Evolutionary conservation across 208 protist species (phyloP).

Genomic region (Crithidia bombi): DNA sequence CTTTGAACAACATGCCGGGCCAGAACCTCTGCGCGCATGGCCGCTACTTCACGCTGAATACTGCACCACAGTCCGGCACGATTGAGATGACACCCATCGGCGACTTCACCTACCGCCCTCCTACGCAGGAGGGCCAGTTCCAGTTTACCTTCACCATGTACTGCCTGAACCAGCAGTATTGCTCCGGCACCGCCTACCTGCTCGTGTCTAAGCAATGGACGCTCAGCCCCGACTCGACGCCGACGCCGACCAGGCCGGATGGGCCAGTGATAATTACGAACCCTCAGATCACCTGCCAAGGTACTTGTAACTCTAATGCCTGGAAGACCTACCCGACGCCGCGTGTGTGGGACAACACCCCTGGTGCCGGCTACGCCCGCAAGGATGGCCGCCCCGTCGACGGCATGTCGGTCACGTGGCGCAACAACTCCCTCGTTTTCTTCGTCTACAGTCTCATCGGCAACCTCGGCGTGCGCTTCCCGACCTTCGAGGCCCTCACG

Average conservation of each 20-base stretch:
- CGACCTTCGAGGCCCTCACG: conserved; percentile 75
- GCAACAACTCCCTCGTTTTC: conserved; percentile 70
- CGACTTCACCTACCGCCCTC: conserved; percentile 76
- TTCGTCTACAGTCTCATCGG: conserved; percentile 73
- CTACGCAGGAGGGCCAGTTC: conserved; percentile 36
- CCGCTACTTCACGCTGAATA: conserved; percentile 73
- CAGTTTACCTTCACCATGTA: conserved; percentile 77
- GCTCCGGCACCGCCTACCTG: conserved; percentile 73
- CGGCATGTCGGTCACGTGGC: conserved; percentile 62
- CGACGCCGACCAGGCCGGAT: conserved; percentile 8
- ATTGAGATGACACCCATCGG: conserved; percentile 60
- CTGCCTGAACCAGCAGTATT: conserved; percentile 65
- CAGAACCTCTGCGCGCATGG: conserved; percentile 68
- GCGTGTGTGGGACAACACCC: conserved; percentile 72
- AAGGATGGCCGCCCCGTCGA: conserved; percentile 64
- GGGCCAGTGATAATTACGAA: conserved; percentile 43
- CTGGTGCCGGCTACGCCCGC: conserved; percentile 48
- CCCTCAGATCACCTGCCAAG: conserved; percentile 68
- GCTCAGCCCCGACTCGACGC: conserved; percentile 34
- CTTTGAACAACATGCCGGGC: conserved; percentile 59
- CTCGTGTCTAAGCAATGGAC: conserved; percentile 57
- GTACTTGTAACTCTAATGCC: conserved; percentile 70
- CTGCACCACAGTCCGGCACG: conserved; percentile 42
- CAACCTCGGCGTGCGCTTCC: conserved; percentile 83
- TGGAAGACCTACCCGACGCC: conserved; percentile 71